phyloP scores from a whole-genome alignment of 352 stramenopile species.

The Globisporangium camurandrum region DNA sequence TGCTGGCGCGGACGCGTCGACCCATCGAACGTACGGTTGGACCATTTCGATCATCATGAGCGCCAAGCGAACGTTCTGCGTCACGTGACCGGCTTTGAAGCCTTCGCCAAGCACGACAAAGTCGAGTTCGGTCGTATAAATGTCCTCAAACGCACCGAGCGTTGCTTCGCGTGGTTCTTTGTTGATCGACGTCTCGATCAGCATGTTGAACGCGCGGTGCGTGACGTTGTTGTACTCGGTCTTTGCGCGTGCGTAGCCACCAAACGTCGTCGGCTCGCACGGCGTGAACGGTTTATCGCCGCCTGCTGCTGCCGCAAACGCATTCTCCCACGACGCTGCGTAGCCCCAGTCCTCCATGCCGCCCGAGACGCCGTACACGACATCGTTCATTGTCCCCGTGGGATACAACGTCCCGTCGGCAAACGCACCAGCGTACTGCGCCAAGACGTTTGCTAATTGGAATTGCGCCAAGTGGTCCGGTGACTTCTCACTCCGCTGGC shows the following conservation, averaged over 20 bases:
- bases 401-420: constrained; percentile 65
- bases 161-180: constrained; percentile 73
- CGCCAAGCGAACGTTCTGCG: constrained; percentile 92
- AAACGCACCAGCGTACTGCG: constrained; percentile 69
- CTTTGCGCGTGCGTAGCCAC: constrained; percentile 85
- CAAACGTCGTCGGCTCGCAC: constrained; percentile 86
- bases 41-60: constrained; percentile 94
- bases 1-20: constrained; percentile 23
- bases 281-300: constrained; percentile 41
- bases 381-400: constrained; percentile 91
- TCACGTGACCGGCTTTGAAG: constrained; percentile 86
- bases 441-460: constrained; percentile 48
- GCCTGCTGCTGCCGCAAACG: constrained; percentile 18
- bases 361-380: constrained; percentile 95
- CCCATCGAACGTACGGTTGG: constrained; percentile 89
- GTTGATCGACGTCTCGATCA: constrained; percentile 93
- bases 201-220: constrained; percentile 93
- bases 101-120: constrained; percentile 32
- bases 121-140: constrained; percentile 64
- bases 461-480: constrained; percentile 73
- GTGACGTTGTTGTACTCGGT: constrained; percentile 92
- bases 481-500: constrained; percentile 61
- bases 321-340: constrained; percentile 85
- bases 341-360: constrained; percentile 99
- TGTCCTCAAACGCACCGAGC: constrained; percentile 67